Conservation (phyloP, 2,329 filamentous ascomycete genomes). For the Neurospora sp. region DNA sequence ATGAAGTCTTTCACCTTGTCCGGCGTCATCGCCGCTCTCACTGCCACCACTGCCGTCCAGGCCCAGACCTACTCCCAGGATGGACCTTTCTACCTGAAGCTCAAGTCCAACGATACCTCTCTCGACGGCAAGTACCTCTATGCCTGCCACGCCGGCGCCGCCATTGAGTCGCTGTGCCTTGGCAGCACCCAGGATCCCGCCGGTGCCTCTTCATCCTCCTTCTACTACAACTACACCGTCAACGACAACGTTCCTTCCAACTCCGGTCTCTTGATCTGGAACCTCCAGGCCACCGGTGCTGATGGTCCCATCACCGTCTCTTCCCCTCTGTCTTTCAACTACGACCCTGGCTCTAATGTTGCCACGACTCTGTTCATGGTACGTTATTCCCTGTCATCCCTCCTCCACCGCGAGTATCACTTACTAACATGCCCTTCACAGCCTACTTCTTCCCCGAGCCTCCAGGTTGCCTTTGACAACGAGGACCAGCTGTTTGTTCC, state of each 20-base stretch:
- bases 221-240: conserved; percentile 25
- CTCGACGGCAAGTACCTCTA: conserved; percentile 23
- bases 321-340: conserved; percentile 4
- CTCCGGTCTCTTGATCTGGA: conserved; percentile 21
- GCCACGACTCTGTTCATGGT: conserved; percentile 5
- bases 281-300: conserved; percentile 16
- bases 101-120: conserved; percentile 18
- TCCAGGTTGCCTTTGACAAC: conserved; percentile 6
- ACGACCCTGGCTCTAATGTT: conserved; percentile 7
- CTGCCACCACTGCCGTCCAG: conserved; percentile 5
- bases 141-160: conserved; percentile 26
- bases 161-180: conserved; percentile 24
- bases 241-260: conserved; percentile 5
- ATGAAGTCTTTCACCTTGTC: conserved; percentile 22
- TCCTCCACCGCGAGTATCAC: background rate
- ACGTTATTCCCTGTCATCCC: background rate
- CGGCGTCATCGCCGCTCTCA: conserved; percentile 19
- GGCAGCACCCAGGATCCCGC: conserved; percentile 8
- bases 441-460: background rate
- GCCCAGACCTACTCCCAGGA: conserved; percentile 22
- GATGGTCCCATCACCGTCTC: conserved; percentile 5
- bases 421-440: conserved; percentile 2
- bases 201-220: conserved; percentile 15
- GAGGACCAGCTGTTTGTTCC: conserved; percentile 4
- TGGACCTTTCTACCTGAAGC: conserved; percentile 24